A percentile compares a stretch with the other conserved stretches of the same genome.
phyloP scores from a whole-genome alignment of 2,329 filamentous ascomycete species.

The Graphium sp. region DNA sequence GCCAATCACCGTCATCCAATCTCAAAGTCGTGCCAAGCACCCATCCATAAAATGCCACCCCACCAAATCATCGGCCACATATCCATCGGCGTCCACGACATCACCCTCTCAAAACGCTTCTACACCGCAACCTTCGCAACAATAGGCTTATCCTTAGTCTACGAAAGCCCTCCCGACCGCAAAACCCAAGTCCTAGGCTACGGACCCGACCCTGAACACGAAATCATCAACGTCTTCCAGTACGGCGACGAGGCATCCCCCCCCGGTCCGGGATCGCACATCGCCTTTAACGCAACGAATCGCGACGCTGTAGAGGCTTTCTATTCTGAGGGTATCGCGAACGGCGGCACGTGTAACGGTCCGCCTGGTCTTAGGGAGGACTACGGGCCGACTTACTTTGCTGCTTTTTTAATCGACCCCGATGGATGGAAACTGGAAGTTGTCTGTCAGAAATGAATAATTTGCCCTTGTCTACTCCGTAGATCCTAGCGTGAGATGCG shows the following conservation, averaged over 20 bases:
- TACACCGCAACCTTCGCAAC: constrained; percentile 12
- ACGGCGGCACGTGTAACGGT: constrained; percentile 13
- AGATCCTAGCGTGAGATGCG: no score
- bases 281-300: constrained; percentile 15
- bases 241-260: constrained; percentile 8
- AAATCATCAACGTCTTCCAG: constrained; percentile 14
- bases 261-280: constrained; percentile 13
- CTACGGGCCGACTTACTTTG: constrained; percentile 15
- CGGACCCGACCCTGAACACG: constrained; percentile 10
- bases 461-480: no score
- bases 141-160: constrained; percentile 12
- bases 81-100: constrained; percentile 10
- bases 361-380: constrained; percentile 12
- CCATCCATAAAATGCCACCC: no score
- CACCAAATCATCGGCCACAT: constrained; percentile 8
- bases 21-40: no score
- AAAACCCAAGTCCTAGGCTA: constrained; percentile 12
- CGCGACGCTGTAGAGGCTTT: constrained; percentile 13
- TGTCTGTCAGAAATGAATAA: constrained; percentile 8
- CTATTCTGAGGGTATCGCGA: constrained; percentile 10
- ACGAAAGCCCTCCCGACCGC: constrained; percentile 9
- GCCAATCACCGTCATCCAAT: no score
- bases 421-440: constrained; percentile 16
- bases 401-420: constrained; percentile 15
- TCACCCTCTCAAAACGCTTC: constrained; percentile 12